These are phyloP conservation scores for Schizophyllum amplum DNA, from an alignment of 1,284 basidiomycete species.

Conservation along the genomic window DNA sequence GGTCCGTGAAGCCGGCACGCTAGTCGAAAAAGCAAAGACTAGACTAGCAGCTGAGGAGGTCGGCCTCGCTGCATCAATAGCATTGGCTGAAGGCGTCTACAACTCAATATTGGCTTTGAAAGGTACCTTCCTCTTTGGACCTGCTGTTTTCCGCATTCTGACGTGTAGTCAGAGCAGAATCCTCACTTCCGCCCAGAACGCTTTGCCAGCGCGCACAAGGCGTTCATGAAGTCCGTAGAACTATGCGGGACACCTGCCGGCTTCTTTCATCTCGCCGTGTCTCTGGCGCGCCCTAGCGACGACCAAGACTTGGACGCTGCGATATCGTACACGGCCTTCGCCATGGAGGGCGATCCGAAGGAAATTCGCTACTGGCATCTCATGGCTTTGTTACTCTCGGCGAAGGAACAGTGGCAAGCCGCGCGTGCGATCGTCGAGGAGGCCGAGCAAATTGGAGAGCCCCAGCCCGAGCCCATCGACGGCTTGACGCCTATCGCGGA, in stretches of 20 bases:
- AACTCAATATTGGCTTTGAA: constrained; percentile 49
- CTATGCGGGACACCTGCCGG: constrained; percentile 53
- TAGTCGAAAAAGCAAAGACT: constrained; percentile 48
- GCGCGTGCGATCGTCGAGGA: constrained; percentile 74
- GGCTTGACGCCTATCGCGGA: constrained; percentile 3
- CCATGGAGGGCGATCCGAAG: constrained; percentile 68
- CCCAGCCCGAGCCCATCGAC: constrained; percentile 3
- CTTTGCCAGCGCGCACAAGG: constrained; percentile 51
- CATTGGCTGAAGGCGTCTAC: constrained; percentile 64
- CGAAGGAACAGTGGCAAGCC: constrained; percentile 74
- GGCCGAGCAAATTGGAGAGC: constrained; percentile 22
- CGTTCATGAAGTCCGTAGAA: constrained; percentile 47
- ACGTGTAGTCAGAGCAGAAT: constrained; percentile 50
- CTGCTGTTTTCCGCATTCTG: not conserved
- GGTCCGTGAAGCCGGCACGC: constrained; percentile 48
- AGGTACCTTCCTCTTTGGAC: constrained; percentile 32
- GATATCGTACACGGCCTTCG: constrained; percentile 58
- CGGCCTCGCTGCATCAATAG: constrained; percentile 43
- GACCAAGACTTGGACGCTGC: constrained; percentile 67
- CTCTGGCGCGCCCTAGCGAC: constrained; percentile 57
- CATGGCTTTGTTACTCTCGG: constrained; percentile 75
- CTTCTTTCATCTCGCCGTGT: constrained; percentile 76
- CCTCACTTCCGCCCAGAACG: constrained; percentile 49
- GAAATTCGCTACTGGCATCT: constrained; percentile 90
- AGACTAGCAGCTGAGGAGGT: constrained; percentile 39